A percentile compares a stretch with the other conserved stretches of the same genome.
phyloP scores from a whole-genome alignment of 1,139 yeast species.

The Nakaseomyces kungkrabaensis region DNA sequence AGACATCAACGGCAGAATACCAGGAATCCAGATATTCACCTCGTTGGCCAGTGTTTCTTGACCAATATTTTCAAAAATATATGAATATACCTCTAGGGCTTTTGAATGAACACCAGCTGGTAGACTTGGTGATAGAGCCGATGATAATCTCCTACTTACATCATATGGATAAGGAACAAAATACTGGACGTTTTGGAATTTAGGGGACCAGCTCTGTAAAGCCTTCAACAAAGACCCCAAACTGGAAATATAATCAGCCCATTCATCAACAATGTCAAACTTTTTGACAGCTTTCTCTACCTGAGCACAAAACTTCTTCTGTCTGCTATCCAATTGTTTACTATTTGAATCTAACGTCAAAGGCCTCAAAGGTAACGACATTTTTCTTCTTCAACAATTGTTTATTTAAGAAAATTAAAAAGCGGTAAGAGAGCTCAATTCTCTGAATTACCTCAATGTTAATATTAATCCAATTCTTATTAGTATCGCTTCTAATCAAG shows the following conservation, averaged over 20 bases:
- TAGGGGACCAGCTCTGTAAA: slow-evolving; percentile 50
- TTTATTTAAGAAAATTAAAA: no score
- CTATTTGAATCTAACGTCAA: slow-evolving; percentile 24
- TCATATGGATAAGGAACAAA: slow-evolving; percentile 35
- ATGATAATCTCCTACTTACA: slow-evolving; percentile 28
- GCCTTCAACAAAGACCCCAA: slow-evolving; percentile 70
- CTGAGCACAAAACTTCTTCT: slow-evolving; percentile 54
- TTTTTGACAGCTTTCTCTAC: slow-evolving; percentile 65
- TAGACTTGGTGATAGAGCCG: slow-evolving; percentile 63
- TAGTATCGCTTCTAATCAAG: no score
- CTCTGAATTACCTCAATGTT: no score
- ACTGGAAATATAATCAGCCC: slow-evolving; percentile 98
- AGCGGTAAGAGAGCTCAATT: no score
- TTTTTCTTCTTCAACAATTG: slow-evolving; percentile 3
- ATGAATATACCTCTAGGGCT: slow-evolving; percentile 65
- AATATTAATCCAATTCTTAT: no score
- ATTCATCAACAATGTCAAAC: slow-evolving; percentile 84
- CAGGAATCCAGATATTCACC: slow-evolving; percentile 75
- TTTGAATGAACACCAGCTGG: slow-evolving; percentile 96
- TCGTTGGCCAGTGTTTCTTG: slow-evolving; percentile 41
- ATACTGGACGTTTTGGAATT: slow-evolving; percentile 41
- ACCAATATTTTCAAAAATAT: slow-evolving; percentile 56
- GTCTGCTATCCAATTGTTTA: slow-evolving; percentile 40
- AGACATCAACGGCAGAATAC: slow-evolving; percentile 73
- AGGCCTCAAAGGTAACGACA: slow-evolving; percentile 28